Base-by-base conservation (phyloP, 805 yeast genomes). In the Barnettozyma sucrosica region DNA sequence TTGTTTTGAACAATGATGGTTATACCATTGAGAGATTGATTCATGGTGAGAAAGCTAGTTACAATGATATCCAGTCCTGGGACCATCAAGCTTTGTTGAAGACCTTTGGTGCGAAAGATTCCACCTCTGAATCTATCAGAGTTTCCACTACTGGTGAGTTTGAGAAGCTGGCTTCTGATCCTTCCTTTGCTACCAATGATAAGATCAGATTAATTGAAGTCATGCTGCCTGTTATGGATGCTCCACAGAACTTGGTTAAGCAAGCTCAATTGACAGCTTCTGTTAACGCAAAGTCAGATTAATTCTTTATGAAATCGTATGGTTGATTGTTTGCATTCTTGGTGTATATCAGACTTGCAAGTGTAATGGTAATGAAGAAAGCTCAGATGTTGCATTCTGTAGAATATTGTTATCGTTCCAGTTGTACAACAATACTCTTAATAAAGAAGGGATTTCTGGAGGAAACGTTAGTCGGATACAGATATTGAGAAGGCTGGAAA, bases 11-110 rank as follows among this genome's bases (percentile, higher is more conserved):
- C 71, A 83, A 83, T 68, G 78, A 75, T 54, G 89, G 89, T 65
- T 83, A 82, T 72, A 82, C 89, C 57, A 82, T 82, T 62, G 88
- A 82, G 68, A 79, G 81, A 69, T 74, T 82, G 69, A 81, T 83
- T 55, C 88, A 83, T 68, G 88, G 88, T 64, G 77, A 70, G 56
- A 68, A 69, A 26, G 86, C 86, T 43, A 66, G 71, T 48, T 83
- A 83, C 69, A 83, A 83, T 65, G 78, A 75, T 55, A 77, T 83
- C 59, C 88, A 82, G 68, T 68, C 75, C 47, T 83, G 89, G 89
- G 75, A 80, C 61, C 83, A 83, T 69, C 69, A 71, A 65, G 71
- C 70, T 48, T 56, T 82, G 48, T 69, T 81, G 58, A 77, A 76
- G 50, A 66, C 75, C 26, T 71, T 71, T 44, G 75, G 75, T 64